A percentile compares a stretch with the other conserved stretches of the same genome.
Conservation (phyloP, 257 asterid species). For the Fraxinus quadrangulata region DNA sequence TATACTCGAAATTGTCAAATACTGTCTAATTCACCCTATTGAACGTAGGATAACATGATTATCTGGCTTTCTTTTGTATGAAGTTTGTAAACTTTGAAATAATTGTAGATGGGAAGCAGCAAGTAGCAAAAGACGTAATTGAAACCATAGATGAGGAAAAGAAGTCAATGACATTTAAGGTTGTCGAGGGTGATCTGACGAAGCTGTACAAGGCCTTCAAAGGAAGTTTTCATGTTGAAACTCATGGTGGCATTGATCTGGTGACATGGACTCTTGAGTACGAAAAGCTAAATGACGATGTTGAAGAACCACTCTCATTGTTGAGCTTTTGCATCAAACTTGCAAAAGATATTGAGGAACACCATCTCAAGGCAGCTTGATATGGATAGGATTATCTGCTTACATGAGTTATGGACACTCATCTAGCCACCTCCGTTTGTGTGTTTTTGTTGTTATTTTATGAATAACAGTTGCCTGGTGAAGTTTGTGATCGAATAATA, state of each 20-base stretch:
- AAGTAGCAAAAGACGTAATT: conserved; percentile 18
- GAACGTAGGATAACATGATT: too few species aligned
- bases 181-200: conserved; percentile 31
- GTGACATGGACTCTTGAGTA: conserved; percentile 31
- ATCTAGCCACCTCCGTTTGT: not conserved
- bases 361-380: conserved; percentile 3
- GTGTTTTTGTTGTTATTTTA: not conserved
- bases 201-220: conserved; percentile 27
- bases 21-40: too few species aligned
- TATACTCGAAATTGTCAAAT: too few species aligned
- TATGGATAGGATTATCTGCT: not conserved
- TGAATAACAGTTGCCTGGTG: too few species aligned
- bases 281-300: conserved; percentile 31
- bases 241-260: conserved; percentile 15
- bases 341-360: conserved; percentile 25
- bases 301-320: conserved; percentile 26
- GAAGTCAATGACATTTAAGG: conserved; percentile 22
- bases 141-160: conserved; percentile 26
- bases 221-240: not conserved
- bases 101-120: conserved; percentile 24
- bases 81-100: not conserved
- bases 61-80: too few species aligned
- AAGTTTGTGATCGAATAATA: not conserved
- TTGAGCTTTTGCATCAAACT: conserved; percentile 20
- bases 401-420: not conserved